phyloP scores from a whole-genome alignment of 2,329 filamentous ascomycete genomes.

The Rhytidhysteron rufulum region DNA sequence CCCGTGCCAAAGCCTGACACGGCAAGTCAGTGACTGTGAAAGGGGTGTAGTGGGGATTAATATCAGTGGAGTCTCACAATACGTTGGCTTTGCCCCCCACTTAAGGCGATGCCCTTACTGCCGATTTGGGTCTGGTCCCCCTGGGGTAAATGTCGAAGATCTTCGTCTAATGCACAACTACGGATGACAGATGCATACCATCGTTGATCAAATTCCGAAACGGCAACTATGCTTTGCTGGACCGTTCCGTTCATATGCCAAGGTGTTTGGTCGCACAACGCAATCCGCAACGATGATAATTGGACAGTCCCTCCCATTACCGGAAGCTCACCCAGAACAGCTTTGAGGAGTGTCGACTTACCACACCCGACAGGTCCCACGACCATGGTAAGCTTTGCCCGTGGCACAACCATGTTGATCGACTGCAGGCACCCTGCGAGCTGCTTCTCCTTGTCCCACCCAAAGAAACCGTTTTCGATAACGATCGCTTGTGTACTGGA shows the following conservation, averaged over 20 bases:
- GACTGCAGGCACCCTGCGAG: conserved; percentile 35
- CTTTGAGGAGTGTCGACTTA: conserved; percentile 47
- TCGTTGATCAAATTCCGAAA: conserved; percentile 30
- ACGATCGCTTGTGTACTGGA: conserved; percentile 28
- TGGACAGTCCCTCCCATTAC: conserved; percentile 27
- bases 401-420: conserved; percentile 39
- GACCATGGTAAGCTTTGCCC: conserved; percentile 45
- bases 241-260: conserved; percentile 37
- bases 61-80: conserved; percentile 32
- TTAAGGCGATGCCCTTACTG: conserved; percentile 49
- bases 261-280: conserved; percentile 35
- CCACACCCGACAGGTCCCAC: conserved; percentile 52
- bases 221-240: conserved; percentile 34
- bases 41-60: conserved; percentile 10
- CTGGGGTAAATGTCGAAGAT: conserved; percentile 27
- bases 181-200: conserved; percentile 36
- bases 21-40: conserved; percentile 9
- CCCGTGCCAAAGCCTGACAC: conserved; percentile 46
- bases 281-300: conserved; percentile 27
- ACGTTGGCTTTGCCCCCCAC: conserved; percentile 52
- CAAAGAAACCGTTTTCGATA: conserved; percentile 45
- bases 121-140: conserved; percentile 46
- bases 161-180: conserved; percentile 31
- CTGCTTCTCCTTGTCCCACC: conserved; percentile 43
- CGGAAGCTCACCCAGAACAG: conserved; percentile 30